These are phyloP conservation scores for Phytophthora cryptogea DNA, from an alignment of 352 stramenopile species.

Conservation along the genomic window DNA sequence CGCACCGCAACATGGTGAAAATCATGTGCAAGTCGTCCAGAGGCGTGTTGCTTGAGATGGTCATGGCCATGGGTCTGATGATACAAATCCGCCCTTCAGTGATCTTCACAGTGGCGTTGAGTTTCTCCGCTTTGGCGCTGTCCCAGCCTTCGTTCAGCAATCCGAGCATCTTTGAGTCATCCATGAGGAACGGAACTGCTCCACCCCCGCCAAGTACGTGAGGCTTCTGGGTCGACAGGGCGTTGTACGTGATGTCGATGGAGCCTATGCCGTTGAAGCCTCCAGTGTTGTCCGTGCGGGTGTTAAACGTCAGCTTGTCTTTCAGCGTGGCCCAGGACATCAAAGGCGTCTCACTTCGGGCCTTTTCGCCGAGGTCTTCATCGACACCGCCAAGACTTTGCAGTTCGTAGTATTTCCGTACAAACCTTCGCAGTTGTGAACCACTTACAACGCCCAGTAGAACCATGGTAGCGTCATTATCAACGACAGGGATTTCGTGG, in stretches of 20 bases:
- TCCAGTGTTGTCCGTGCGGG: slow-evolving; percentile 35
- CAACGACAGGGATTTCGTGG: slow-evolving; percentile 78
- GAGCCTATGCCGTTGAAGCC: slow-evolving; percentile 72
- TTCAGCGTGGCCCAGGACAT: slow-evolving; percentile 71
- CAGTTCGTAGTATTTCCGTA: slow-evolving; percentile 61
- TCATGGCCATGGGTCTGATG: slow-evolving; percentile 82
- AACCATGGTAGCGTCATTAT: slow-evolving; percentile 67
- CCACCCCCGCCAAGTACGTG: slow-evolving; percentile 20
- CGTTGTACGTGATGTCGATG: slow-evolving; percentile 73
- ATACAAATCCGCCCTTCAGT: slow-evolving; percentile 62
- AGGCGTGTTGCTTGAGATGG: slow-evolving; percentile 76
- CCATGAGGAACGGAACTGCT: slow-evolving; percentile 77
- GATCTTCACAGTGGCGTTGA: slow-evolving; percentile 69
- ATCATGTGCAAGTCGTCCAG: slow-evolving; percentile 91
- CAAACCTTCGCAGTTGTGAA: slow-evolving; percentile 65
- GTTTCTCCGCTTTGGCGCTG: slow-evolving; percentile 55
- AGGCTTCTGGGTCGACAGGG: slow-evolving; percentile 38
- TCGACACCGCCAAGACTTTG: slow-evolving; percentile 59
- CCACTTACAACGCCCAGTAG: slow-evolving; percentile 69
- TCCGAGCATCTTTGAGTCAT: slow-evolving; percentile 80
- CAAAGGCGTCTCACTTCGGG: slow-evolving; percentile 31
- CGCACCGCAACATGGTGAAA: slow-evolving; percentile 90
- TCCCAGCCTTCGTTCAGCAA: slow-evolving; percentile 79
- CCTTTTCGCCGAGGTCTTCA: slow-evolving; percentile 72
- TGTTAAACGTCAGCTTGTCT: slow-evolving; percentile 57